Evolutionary conservation across 1,139 yeast species (phyloP).

Genomic region (Suhomyces choctaworum): DNA sequence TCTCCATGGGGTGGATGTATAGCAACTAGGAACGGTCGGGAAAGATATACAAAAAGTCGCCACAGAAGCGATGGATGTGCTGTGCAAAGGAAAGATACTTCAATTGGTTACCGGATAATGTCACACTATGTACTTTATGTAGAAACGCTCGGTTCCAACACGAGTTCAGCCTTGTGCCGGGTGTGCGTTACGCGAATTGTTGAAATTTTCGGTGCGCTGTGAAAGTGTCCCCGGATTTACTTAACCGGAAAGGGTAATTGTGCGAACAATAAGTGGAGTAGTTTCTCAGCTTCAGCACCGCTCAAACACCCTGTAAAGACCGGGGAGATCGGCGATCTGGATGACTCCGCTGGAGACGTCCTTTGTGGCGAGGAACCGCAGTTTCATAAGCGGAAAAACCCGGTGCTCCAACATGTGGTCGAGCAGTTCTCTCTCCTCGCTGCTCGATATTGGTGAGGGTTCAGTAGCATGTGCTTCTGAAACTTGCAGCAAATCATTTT

Average conservation of each 20-base stretch:
- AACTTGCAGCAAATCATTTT: background rate
- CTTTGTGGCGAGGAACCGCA: slow-evolving; percentile 65
- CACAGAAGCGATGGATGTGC: background rate
- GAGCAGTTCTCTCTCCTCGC: slow-evolving; percentile 17
- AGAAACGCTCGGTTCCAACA: background rate
- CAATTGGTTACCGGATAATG: too few species aligned
- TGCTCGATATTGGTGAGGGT: background rate
- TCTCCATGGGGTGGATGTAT: slow-evolving; percentile 5
- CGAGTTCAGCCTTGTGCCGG: background rate
- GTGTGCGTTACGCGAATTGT: background rate
- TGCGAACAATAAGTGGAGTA: background rate
- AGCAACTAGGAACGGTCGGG: too few species aligned
- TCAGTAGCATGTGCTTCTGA: background rate
- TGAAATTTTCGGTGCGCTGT: slow-evolving; percentile 1
- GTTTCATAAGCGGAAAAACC: slow-evolving; percentile 67
- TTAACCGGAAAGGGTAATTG: background rate
- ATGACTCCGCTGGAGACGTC: slow-evolving; percentile 55
- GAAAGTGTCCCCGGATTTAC: background rate
- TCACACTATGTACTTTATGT: too few species aligned
- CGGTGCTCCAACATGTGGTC: slow-evolving; percentile 51
- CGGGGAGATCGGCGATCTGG: slow-evolving; percentile 91
- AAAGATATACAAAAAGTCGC: too few species aligned
- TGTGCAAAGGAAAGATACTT: background rate
- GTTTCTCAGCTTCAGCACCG: slow-evolving; percentile 49
- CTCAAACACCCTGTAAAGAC: slow-evolving; percentile 87